Evolutionary conservation across 1,139 yeast species (phyloP), one percentile per base, ranked within the genome.

Genomic region (Zygoascus hellenicus): DNA sequence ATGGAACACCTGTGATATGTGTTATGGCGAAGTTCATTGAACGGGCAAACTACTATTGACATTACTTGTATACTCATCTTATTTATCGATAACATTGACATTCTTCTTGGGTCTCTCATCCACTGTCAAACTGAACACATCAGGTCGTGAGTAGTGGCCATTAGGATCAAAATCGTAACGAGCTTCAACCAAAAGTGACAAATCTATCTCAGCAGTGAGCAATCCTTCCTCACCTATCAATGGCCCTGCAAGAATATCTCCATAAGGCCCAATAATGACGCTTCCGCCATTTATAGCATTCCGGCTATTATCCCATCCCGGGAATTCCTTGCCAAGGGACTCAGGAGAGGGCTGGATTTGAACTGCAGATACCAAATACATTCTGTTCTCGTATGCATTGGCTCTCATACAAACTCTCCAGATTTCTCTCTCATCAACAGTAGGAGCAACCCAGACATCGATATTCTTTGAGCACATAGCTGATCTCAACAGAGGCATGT

Each of bases 231-330:
- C 51, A 14, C 71, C 71, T 7, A 58, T 9, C 41, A 69, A 53
- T 2, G 74, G 74, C 7, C 74, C 74, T 2, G 74, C 74, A 45
- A 70, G 55, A 13, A 68, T 59, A 36, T 68, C 71, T 15, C 74
- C 73, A 48, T 65, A 58, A 11, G 74, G 74, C 42, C 63, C 63
- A 13, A 67, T 66, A 46, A 70, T 68, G 7, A 69, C 62, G 37
- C 67, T 60, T 9, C 73, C 74, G 36, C 74, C 74, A 42, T 66
- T 62, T 47, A 69, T 68, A 41, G 63, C 47, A 33, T 38, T 46
- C 9, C 46, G 22, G 39, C 38, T 39, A 9, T 36, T 37, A 14
- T 51, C 51, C 54, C 54, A 50, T 17, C 33, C 35, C 3, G 41
- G 28, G 10, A 39, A 35, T 11, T 31, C 30, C 28, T 43, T n/a